A percentile compares a stretch with the other conserved stretches of the same genome.
These are phyloP conservation scores for Yarrowia deformans DNA, from an alignment of 805 yeast species.

Conservation along the genomic window DNA sequence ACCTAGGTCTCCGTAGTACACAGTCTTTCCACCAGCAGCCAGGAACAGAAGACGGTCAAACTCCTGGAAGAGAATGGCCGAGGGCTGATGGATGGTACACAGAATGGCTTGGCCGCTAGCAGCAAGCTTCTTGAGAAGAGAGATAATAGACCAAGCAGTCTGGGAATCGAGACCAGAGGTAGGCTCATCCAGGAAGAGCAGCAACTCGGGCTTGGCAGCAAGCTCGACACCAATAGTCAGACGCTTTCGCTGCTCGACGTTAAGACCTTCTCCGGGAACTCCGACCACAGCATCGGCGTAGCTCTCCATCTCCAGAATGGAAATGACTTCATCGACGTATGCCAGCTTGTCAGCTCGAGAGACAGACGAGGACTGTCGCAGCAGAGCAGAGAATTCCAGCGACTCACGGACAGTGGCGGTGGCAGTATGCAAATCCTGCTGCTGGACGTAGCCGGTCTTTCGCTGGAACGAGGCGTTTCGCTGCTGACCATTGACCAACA, in stretches of 20 bases:
- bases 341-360: slow-evolving; percentile 63
- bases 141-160: slow-evolving; percentile 71
- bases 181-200: slow-evolving; percentile 70
- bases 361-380: slow-evolving; percentile 67
- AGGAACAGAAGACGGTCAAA: slow-evolving; percentile 78
- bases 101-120: slow-evolving; percentile 65
- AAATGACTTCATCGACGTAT: slow-evolving; percentile 71
- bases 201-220: slow-evolving; percentile 68
- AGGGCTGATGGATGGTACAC: slow-evolving; percentile 86
- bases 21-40: slow-evolving; percentile 74
- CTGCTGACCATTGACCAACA: slow-evolving; percentile 68
- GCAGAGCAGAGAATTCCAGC: slow-evolving; percentile 66
- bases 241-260: slow-evolving; percentile 68
- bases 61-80: slow-evolving; percentile 76
- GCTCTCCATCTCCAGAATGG: slow-evolving; percentile 65
- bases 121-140: slow-evolving; percentile 65
- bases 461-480: slow-evolving; percentile 69
- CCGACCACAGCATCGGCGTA: slow-evolving; percentile 79
- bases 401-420: slow-evolving; percentile 78
- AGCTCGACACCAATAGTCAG: slow-evolving; percentile 71
- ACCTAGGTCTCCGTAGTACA: slow-evolving; percentile 78
- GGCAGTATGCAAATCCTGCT: slow-evolving; percentile 73
- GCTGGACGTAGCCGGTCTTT: slow-evolving; percentile 77
- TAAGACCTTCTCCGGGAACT: slow-evolving; percentile 73
- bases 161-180: slow-evolving; percentile 75